Conservation (phyloP, 495 filamentous ascomycete species). For the Neurospora sublineolata region DNA sequence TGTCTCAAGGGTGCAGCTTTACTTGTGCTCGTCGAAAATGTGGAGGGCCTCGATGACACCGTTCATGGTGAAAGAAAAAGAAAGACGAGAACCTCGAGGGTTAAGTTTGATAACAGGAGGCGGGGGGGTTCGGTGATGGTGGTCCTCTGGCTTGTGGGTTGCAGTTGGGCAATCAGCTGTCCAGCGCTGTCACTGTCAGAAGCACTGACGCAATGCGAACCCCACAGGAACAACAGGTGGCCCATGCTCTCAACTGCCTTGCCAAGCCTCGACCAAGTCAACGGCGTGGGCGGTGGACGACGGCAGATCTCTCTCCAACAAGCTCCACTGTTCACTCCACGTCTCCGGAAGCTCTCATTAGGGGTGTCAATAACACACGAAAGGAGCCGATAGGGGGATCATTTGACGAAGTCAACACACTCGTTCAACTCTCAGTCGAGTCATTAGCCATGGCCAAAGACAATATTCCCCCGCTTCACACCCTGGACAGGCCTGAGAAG, state of each 20-base stretch:
- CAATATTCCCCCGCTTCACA: conserved; percentile 25
- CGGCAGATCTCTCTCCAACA: neutral
- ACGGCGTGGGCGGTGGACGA: conserved; percentile 1
- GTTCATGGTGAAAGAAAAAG: conserved; percentile 43
- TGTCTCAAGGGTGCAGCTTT: conserved; percentile 13
- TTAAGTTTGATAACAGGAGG: neutral
- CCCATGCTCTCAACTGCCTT: neutral
- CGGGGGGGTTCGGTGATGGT: neutral
- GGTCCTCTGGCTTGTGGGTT: neutral
- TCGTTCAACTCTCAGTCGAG: neutral
- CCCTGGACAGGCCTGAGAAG: conserved; percentile 39
- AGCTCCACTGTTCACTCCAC: neutral
- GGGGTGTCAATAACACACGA: neutral
- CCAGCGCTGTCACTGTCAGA: neutral
- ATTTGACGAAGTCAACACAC: neutral
- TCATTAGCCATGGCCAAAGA: conserved; percentile 28
- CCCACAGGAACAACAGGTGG: neutral
- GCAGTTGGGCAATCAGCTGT: neutral
- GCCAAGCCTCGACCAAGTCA: neutral
- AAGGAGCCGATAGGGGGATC: neutral
- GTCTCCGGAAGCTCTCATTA: neutral
- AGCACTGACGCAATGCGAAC: conserved; percentile 20
- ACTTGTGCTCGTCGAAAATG: conserved; percentile 92
- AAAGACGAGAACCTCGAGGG: neutral
- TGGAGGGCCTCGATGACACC: conserved; percentile 89